A percentile compares a stretch with the other conserved stretches of the same genome.
Conservation (phyloP, 164 flowering plant species). For the Aristolochia contorta region DNA sequence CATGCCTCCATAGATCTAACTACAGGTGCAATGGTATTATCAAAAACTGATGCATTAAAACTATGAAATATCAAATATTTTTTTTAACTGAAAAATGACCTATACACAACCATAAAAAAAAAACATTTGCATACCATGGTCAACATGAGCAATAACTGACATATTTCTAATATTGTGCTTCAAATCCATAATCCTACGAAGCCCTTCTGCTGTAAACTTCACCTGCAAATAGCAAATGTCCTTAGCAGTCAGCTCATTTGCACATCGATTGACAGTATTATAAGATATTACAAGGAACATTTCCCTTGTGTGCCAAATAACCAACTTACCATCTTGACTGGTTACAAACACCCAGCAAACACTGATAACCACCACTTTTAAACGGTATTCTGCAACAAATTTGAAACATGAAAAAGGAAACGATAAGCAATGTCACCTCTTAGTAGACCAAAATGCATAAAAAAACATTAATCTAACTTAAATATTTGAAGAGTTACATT, state of each 20-base stretch:
- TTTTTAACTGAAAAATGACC: not conserved
- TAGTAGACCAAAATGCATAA: too few species aligned
- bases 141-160: slow-evolving; percentile 19
- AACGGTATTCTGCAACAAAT: too few species aligned
- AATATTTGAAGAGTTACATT: too few species aligned
- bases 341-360: not conserved
- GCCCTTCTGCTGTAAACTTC: slow-evolving; percentile 21
- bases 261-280: not conserved
- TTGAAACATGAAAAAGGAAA: too few species aligned
- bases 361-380: too few species aligned
- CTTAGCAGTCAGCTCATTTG: not conserved
- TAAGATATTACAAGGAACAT: not conserved
- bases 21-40: too few species aligned
- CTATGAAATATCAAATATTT: not conserved
- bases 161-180: slow-evolving; percentile 20
- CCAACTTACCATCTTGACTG: slow-evolving; percentile 10
- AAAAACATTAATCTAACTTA: too few species aligned
- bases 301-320: not conserved
- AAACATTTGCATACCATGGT: slow-evolving; percentile 4
- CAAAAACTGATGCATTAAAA: too few species aligned
- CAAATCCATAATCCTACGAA: slow-evolving; percentile 20
- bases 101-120: not conserved
- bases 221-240: slow-evolving; percentile 11
- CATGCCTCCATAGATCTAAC: too few species aligned
- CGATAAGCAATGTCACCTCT: too few species aligned